These are phyloP conservation scores for Artemisia argyi DNA, from an alignment of 129 eudicot species.

Conservation along the genomic window DNA sequence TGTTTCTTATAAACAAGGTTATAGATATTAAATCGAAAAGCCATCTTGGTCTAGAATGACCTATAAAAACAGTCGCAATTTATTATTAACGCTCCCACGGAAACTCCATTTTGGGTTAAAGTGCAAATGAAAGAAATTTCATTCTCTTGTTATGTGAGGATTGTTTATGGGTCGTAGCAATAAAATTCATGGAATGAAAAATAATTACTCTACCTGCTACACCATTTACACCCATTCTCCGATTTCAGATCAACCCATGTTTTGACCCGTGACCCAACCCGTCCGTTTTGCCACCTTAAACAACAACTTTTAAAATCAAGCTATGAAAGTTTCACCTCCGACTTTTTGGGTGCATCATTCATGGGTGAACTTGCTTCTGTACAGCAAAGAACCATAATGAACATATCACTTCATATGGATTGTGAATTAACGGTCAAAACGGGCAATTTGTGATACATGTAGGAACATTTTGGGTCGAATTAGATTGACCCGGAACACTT, in stretches of 20 bases:
- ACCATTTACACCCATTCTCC: conserved; percentile 19
- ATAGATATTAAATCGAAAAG: no score
- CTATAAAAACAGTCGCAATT: no score
- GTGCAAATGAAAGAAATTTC: conserved; percentile 10
- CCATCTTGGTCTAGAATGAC: no score
- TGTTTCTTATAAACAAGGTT: no score
- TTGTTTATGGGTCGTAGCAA: background rate
- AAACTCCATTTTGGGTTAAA: background rate
- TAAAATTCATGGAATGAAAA: background rate
- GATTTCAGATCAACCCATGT: background rate
- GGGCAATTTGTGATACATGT: no score
- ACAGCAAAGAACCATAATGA: conserved; percentile 20
- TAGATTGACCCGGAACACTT: no score
- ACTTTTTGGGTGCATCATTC: conserved; percentile 12
- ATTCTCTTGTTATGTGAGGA: conserved; percentile 13
- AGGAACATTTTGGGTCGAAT: no score
- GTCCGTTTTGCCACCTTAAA: background rate
- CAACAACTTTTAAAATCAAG: background rate
- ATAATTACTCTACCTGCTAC: conserved; percentile 4
- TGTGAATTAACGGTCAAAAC: no score
- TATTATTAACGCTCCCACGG: no score
- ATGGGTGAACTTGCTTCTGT: conserved; percentile 20
- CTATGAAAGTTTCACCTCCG: background rate
- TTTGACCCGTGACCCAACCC: background rate
- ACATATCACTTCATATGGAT: background rate